A percentile compares a stretch with the other conserved stretches of the same genome.
Conservation (phyloP, 371 early-diverging fungal species). For the Mortierella sp. region DNA sequence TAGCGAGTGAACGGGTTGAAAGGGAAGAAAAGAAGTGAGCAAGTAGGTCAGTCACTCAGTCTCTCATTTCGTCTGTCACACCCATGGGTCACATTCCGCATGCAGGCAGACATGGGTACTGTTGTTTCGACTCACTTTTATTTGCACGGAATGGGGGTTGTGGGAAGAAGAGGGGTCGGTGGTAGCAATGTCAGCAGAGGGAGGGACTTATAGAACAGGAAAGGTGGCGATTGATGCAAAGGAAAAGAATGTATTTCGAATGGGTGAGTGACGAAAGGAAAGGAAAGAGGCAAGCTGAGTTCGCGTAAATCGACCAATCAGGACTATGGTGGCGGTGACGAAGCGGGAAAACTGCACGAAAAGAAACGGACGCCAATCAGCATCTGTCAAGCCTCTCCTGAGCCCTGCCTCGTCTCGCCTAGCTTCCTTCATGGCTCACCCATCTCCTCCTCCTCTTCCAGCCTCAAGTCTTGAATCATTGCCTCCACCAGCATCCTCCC, state of each 20-base stretch:
- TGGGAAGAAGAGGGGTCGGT: too few relatives aligned
- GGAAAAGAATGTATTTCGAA: background rate
- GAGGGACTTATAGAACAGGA: background rate
- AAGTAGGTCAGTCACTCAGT: background rate
- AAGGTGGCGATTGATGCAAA: background rate
- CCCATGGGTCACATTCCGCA: background rate
- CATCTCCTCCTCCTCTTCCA: background rate
- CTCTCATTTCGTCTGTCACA: background rate
- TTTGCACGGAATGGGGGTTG: too few relatives aligned
- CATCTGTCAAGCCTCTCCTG: background rate
- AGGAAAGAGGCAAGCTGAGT: background rate
- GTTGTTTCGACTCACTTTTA: background rate
- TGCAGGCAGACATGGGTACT: too few relatives aligned
- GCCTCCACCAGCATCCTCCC: slow-evolving; percentile 61
- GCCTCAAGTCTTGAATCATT: slow-evolving; percentile 43
- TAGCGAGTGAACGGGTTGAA: background rate
- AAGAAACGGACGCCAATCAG: too few relatives aligned
- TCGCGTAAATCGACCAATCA: too few relatives aligned
- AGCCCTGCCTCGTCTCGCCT: background rate
- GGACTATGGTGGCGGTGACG: too few relatives aligned
- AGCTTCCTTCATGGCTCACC: background rate
- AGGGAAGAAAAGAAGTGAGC: background rate
- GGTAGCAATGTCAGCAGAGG: background rate
- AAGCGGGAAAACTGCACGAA: too few relatives aligned
- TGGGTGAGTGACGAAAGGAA: background rate